Conservation (phyloP, 305 asterid genomes). For the Stenogyne calaminthoides region DNA sequence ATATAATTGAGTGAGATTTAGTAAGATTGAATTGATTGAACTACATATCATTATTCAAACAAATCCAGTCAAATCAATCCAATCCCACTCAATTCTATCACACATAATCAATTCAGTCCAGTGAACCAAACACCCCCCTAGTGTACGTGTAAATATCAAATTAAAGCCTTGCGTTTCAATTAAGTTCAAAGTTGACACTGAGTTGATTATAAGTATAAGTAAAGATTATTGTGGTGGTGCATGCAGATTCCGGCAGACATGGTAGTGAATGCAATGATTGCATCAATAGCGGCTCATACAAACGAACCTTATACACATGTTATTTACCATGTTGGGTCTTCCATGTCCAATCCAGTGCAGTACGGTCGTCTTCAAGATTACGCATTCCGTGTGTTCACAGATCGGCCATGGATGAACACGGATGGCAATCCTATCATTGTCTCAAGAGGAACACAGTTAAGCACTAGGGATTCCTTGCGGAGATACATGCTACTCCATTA, state of each 20-base stretch:
- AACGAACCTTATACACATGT: slow-evolving; percentile 8
- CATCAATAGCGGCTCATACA: slow-evolving; percentile 42
- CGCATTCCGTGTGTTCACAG: slow-evolving; percentile 32
- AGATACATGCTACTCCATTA: slow-evolving; percentile 54
- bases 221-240: too few species aligned
- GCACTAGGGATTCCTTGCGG: slow-evolving; percentile 46
- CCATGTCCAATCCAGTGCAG: slow-evolving; percentile 39
- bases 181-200: too few species aligned
- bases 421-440: slow-evolving; percentile 57
- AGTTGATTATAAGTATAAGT: too few species aligned
- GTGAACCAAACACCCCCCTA: too few species aligned
- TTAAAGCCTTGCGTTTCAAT: too few species aligned
- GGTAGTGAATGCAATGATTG: slow-evolving; percentile 57
- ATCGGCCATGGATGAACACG: slow-evolving; percentile 56
- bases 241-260: slow-evolving; percentile 57
- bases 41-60: too few species aligned
- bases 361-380: slow-evolving; percentile 33
- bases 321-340: slow-evolving; percentile 54
- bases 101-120: too few species aligned
- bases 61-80: too few species aligned
- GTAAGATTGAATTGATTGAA: too few species aligned
- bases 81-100: too few species aligned
- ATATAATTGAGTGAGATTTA: too few species aligned
- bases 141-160: too few species aligned
- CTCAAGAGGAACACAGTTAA: slow-evolving; percentile 42